A percentile compares a stretch with the other conserved stretches of the same genome.
phyloP scores from a whole-genome alignment of 306 rosid species.

The Neltuma alba region DNA sequence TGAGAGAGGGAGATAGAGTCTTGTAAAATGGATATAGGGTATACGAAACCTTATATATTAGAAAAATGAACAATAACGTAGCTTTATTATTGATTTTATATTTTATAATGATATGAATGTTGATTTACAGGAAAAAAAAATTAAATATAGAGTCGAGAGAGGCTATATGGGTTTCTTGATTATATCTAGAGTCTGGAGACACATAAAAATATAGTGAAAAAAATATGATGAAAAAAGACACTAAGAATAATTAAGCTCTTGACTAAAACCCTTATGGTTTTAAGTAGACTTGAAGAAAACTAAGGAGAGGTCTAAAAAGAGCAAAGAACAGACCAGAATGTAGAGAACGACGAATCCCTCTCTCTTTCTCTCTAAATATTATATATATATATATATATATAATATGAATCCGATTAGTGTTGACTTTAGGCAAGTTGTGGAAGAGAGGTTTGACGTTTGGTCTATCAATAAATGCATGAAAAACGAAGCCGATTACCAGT shows the following conservation, averaged over 20 bases:
- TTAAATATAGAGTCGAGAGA: not conserved
- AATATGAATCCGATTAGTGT: not conserved
- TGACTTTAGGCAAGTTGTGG: conserved; percentile 3
- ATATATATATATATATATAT: too few relatives aligned
- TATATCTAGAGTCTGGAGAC: not conserved
- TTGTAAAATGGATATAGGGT: not conserved
- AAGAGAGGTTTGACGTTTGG: conserved; percentile 21
- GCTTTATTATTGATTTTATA: too few relatives aligned
- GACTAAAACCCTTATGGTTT: not conserved
- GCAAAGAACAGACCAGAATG: not conserved
- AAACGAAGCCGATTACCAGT: not conserved
- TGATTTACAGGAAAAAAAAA: not conserved
- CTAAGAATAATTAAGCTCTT: not conserved
- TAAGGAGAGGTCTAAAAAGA: not conserved
- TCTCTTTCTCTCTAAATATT: too few relatives aligned
- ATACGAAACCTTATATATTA: not conserved
- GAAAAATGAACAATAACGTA: not conserved
- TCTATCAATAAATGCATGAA: not conserved
- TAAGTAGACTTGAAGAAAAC: not conserved
- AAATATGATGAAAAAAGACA: not conserved
- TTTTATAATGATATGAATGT: too few relatives aligned
- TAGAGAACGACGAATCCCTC: not conserved
- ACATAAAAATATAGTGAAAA: not conserved
- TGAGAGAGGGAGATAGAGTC: too few relatives aligned
- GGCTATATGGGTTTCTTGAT: not conserved